These are phyloP conservation scores for Ogataea nakhonphanomensis DNA, from an alignment of 805 yeast species.

Conservation along the genomic window DNA sequence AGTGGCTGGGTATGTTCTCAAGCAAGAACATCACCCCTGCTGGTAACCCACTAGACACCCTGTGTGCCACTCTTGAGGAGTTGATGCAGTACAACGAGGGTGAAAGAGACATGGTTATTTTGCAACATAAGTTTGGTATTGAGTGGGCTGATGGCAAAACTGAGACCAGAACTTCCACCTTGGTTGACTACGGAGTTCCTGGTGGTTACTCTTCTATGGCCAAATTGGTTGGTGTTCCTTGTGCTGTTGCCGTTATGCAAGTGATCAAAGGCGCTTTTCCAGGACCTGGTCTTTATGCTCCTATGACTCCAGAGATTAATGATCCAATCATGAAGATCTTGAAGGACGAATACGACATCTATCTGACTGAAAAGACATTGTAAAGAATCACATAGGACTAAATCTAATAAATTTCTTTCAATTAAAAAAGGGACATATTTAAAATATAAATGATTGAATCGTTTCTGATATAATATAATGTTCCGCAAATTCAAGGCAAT, in stretches of 20 bases:
- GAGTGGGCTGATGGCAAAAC: slow-evolving; percentile 91
- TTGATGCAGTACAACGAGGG: slow-evolving; percentile 94
- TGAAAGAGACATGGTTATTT: slow-evolving; percentile 91
- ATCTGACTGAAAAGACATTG: slow-evolving; percentile 81
- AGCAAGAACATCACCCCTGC: slow-evolving; percentile 75
- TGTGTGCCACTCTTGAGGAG: slow-evolving; percentile 94
- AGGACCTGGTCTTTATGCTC: slow-evolving; percentile 86
- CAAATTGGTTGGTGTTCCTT: slow-evolving; percentile 95
- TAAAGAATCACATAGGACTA: slow-evolving; percentile 14
- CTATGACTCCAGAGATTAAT: slow-evolving; percentile 86
- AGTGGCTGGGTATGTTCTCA: slow-evolving; percentile 92
- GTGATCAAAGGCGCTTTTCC: slow-evolving; percentile 76
- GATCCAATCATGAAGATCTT: slow-evolving; percentile 87
- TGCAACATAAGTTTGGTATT: slow-evolving; percentile 97
- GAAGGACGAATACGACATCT: slow-evolving; percentile 86
- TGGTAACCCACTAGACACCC: slow-evolving; percentile 91
- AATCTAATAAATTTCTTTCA: slow-evolving; percentile 2
- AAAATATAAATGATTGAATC: no score
- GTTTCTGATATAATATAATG: no score
- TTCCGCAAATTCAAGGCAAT: slow-evolving; percentile 24
- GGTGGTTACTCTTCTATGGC: slow-evolving; percentile 98
- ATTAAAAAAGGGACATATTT: slow-evolving; percentile 4
- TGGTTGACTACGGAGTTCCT: slow-evolving; percentile 89
- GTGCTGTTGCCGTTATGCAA: slow-evolving; percentile 90
- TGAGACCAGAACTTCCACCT: slow-evolving; percentile 92